Evolutionary conservation across 2,329 filamentous ascomycete species (phyloP), one percentile per base, ranked within the genome.

Genomic region (Cadophora gregata): DNA sequence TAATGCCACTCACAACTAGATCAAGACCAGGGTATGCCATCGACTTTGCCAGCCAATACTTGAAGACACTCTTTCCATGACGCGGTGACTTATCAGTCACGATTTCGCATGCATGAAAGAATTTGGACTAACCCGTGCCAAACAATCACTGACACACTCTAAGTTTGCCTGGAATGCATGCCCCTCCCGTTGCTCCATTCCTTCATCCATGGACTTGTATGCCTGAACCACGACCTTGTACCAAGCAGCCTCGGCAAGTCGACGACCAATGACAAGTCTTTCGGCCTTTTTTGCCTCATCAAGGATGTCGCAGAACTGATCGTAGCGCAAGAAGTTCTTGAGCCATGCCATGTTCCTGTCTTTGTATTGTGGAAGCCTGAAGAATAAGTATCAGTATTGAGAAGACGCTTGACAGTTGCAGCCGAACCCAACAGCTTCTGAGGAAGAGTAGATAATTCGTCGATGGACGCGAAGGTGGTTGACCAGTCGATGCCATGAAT

Each of bases 221-320:
- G 29, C 53, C 19, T 33, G 53, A 10, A 56, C 31, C 14, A 62
- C 48, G 3, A 62, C 31, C 36, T 45, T 55, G 33, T 48, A 62
- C 48, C 60, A 62, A 31, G 60, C 60, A 29, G 33, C 47, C 8
- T 62, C 48, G 21, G 51, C n/a, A 16, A 62, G 31, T 31, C 31
- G 53, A 19, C 48, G 48, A 4, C 60, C 60, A 10, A 62, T 53
- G 25, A 62, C 19, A 12, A 62, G 29, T 27, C 21, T 33, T 9
- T 62, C 36, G 1, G 6, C 48, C 60, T 55, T 42, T 25, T 62
- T 56, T 16, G 33, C 33, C 29, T 33, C 9, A 33, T 63, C 36
- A 29, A 63, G 12, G 14, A 47, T 25, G 8, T 45, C 24, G 25
- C 36, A 63, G 25, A 63, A 63, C 24, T 56, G 38, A 1, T 47